Evolutionary conservation across 768 basidiomycete genomes (phyloP).

Genomic region (Rickenella mellea): DNA sequence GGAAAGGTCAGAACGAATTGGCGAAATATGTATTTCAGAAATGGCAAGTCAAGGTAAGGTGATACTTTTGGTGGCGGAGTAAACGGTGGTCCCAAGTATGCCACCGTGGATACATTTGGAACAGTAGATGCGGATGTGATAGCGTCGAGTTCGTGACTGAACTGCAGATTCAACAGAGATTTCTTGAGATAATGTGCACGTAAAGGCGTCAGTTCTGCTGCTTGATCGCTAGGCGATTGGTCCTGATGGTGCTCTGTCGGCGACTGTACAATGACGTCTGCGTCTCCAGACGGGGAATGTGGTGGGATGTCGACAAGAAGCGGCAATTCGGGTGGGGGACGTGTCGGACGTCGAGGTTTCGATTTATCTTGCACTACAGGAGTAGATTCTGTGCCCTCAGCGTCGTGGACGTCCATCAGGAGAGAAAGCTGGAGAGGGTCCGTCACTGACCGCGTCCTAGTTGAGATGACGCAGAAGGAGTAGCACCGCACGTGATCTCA

Average conservation of each 20-base stretch:
- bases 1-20: conserved; percentile 94
- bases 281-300: neutral
- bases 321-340: neutral
- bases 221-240: neutral
- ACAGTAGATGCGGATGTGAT: conserved; percentile 39
- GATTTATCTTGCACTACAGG: too few species aligned
- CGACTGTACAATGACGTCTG: neutral
- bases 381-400: too few species aligned
- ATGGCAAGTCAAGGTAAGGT: conserved; percentile 64
- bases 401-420: too few species aligned
- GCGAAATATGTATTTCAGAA: conserved; percentile 82
- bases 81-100: conserved; percentile 86
- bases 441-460: too few species aligned
- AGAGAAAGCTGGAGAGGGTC: too few species aligned
- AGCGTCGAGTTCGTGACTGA: conserved; percentile 65
- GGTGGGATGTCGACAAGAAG: neutral
- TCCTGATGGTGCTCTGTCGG: neutral
- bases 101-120: conserved; percentile 55
- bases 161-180: conserved; percentile 80
- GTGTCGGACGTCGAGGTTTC: neutral
- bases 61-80: conserved; percentile 53
- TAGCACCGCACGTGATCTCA: too few species aligned
- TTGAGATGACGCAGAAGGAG: too few species aligned
- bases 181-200: conserved; percentile 99
- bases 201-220: conserved; percentile 56